Conservation (phyloP, 2,329 filamentous ascomycete species). For the Cordyceps fumosorosea region DNA sequence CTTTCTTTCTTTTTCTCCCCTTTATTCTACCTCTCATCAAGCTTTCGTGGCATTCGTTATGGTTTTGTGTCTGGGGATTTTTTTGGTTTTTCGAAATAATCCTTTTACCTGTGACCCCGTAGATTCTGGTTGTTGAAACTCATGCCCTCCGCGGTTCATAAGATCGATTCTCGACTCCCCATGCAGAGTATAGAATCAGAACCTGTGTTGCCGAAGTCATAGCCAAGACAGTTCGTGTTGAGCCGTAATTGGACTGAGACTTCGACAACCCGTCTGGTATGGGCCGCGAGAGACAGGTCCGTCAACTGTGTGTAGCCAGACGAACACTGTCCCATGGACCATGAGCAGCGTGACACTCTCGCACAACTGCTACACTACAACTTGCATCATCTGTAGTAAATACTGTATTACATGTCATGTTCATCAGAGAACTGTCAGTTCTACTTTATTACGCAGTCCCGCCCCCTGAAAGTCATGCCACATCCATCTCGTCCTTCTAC, state of each 20-base stretch:
- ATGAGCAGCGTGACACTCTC: not conserved
- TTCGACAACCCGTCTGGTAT: not conserved
- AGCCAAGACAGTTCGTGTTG: not conserved
- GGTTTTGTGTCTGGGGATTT: not conserved
- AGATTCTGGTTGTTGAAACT: not conserved
- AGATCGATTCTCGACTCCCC: not conserved
- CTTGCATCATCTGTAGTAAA: no score
- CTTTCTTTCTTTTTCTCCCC: not conserved
- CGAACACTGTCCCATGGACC: not conserved
- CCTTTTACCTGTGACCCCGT: no score
- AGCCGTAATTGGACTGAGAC: conserved; percentile 5
- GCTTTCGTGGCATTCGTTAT: not conserved
- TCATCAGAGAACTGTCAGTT: not conserved
- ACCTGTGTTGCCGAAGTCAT: not conserved
- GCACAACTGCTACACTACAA: no score
- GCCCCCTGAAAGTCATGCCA: not conserved
- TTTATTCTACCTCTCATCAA: not conserved
- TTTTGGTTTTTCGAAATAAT: no score
- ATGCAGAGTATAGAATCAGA: not conserved
- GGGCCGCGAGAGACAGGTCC: not conserved
- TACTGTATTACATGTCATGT: no score
- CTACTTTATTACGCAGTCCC: not conserved
- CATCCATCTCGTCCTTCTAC: not conserved
- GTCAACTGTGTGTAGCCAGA: not conserved
- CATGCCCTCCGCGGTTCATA: not conserved